Evolutionary conservation across 176 grass and related monocot species (phyloP).

Genomic region (Oryza glaberrima): DNA sequence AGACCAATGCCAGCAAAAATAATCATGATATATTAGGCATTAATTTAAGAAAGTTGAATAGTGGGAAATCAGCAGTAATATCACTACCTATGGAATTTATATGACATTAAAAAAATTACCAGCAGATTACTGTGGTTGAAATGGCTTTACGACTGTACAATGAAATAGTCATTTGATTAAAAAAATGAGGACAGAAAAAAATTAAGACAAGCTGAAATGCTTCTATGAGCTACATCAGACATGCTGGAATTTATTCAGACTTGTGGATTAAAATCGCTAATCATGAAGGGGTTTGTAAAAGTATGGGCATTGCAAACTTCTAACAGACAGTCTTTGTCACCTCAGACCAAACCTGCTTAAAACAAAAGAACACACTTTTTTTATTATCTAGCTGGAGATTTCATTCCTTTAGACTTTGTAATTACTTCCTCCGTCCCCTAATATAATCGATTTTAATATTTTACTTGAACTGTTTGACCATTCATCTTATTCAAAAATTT

Average conservation of each 20-base stretch:
- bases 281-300: background rate
- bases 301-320: background rate
- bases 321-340: background rate
- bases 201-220: background rate
- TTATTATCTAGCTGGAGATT: background rate
- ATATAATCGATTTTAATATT: too few relatives aligned
- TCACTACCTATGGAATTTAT: background rate
- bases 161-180: background rate
- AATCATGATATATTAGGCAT: background rate
- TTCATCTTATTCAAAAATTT: too few relatives aligned
- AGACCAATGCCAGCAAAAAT: too few relatives aligned
- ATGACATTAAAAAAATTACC: background rate
- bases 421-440: too few relatives aligned
- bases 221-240: background rate
- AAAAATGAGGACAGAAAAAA: background rate
- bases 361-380: background rate
- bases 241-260: too few relatives aligned
- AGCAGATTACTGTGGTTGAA: background rate
- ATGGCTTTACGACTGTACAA: background rate
- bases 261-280: background rate
- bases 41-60: background rate
- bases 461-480: too few relatives aligned
- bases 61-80: background rate
- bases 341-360: background rate
- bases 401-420: background rate